Evolutionary conservation across 352 stramenopile species (phyloP), one percentile per base, ranked within the genome.

Genomic region (Pythium chondricola): DNA sequence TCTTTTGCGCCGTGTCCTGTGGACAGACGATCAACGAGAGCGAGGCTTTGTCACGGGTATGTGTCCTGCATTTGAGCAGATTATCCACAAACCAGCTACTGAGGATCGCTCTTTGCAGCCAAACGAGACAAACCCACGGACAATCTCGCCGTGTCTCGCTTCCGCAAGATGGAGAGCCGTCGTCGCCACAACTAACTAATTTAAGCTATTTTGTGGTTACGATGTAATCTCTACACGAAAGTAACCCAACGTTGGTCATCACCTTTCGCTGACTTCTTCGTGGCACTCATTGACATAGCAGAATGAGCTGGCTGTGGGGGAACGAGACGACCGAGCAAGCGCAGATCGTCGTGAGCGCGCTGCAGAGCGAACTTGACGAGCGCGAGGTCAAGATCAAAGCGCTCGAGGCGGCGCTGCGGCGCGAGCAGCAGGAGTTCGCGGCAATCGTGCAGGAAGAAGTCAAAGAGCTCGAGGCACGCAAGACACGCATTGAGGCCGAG

Each of bases 291-390:
- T 37, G 33, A 37, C 33, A 9, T 8, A 48, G n/a, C 31, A 55
- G 41, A 24, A 85, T 87, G 75, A 92, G 81, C 52, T 92, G 81
- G 81, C 43, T 92, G 37, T 92, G 81, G 81, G 74, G 68, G 17
- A 89, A 92, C 52, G 81, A 88, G 67, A 90, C 81, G 51, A 85
- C 75, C 30, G 81, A 89, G 60, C 81, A 92, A 65, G 81, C 81
- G 53, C 77, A 89, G 56, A 85, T 90, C 51, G 81, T 92, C 30
- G 78, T 92, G 53, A 86, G 67, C 48, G 79, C 81, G 36, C 59
- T 92, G 53, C 81, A 92, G 61, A 69, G 63, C 49, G 81, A 92
- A 55, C 52, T 92, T 47, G 81, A 92, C 52, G 81, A 87, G 66
- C 81, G 81, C 25, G 78, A 92, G 64, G 61, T 43, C 26, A 89